Conservation (phyloP, 2,329 filamentous ascomycete genomes). For the Fusarium solani-melongenae region DNA sequence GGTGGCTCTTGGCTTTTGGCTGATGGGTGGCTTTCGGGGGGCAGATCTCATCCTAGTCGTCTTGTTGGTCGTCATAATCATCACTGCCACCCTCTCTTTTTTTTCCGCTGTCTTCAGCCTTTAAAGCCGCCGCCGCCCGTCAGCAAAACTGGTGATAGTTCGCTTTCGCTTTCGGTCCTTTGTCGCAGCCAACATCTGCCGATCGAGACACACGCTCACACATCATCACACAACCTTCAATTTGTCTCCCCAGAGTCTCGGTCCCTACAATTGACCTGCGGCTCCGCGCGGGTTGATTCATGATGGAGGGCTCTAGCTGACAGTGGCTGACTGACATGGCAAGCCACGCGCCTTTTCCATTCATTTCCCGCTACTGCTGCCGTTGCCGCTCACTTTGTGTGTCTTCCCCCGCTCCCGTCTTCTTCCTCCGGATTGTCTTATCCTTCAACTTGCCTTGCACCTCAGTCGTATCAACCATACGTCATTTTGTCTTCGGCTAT, state of each 20-base stretch:
- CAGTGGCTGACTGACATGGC: background rate
- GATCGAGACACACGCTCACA: background rate
- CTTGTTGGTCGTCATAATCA: background rate
- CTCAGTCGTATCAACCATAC: slow-evolving; percentile 7
- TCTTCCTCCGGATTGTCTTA: slow-evolving; percentile 7
- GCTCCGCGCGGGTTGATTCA: slow-evolving; percentile 12
- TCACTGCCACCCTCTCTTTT: background rate
- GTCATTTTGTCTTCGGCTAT: slow-evolving; percentile 21
- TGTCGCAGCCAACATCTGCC: background rate
- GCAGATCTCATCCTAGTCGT: background rate
- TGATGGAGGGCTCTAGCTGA: background rate
- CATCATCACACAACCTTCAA: background rate
- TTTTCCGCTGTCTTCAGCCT: background rate
- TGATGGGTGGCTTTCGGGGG: background rate
- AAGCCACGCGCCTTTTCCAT: background rate
- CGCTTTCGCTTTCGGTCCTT: slow-evolving; percentile 22
- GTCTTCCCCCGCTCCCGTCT: background rate
- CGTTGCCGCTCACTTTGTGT: slow-evolving; percentile 11
- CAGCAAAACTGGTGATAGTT: slow-evolving; percentile 3
- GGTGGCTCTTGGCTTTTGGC: slow-evolving; percentile 1
- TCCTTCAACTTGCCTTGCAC: background rate
- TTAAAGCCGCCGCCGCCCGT: background rate
- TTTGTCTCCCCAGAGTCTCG: slow-evolving; percentile 7
- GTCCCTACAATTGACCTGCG: slow-evolving; percentile 26
- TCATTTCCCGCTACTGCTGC: background rate